Conservation (phyloP, 2,329 filamentous ascomycete genomes). For the Fusarium armeniacum region DNA sequence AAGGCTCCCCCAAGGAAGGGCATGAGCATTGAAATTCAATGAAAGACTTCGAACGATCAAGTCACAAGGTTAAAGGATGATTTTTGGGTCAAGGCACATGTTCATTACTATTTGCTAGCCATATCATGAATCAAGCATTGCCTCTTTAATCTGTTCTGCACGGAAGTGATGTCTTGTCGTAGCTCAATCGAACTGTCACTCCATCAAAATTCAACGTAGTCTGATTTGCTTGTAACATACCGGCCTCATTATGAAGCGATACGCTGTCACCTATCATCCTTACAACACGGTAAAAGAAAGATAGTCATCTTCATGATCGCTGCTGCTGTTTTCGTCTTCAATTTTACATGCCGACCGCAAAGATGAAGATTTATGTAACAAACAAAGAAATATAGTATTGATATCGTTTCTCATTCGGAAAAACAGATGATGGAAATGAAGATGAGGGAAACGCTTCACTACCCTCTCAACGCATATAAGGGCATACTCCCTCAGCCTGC, state of each 20-base stretch:
- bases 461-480: conserved; percentile 21
- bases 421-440: conserved; percentile 34
- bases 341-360: neutral
- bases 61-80: neutral
- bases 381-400: conserved; percentile 46
- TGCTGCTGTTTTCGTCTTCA: neutral
- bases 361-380: conserved; percentile 13
- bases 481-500: conserved; percentile 19
- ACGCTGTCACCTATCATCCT: neutral
- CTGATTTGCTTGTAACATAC: neutral
- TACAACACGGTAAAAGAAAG: neutral
- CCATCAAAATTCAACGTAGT: neutral
- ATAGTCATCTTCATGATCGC: neutral
- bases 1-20: neutral
- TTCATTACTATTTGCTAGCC: neutral
- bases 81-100: neutral
- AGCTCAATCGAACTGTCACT: neutral
- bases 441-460: conserved; percentile 26
- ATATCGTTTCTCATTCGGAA: conserved; percentile 45
- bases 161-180: neutral
- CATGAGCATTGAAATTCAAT: neutral
- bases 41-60: neutral
- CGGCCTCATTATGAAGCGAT: neutral
- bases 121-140: conserved; percentile 4
- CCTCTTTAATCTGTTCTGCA: neutral